Evolutionary conservation across 129 eudicot species (phyloP).

Genomic region (Flaveria robusta): DNA sequence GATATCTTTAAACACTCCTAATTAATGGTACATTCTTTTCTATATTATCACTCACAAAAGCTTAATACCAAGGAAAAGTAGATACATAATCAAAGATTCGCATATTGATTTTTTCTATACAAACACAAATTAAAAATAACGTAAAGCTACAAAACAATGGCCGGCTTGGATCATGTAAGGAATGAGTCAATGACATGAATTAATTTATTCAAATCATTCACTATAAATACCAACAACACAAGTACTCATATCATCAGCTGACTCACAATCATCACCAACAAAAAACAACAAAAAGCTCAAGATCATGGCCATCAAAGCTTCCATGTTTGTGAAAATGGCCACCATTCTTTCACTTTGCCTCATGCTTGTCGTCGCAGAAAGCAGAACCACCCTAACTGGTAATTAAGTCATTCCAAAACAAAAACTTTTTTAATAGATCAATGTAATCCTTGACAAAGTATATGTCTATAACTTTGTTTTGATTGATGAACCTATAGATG

Average conservation of each 20-base stretch:
- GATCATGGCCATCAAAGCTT: constrained; percentile 33
- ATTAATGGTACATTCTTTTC: no score
- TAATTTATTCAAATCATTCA: not conserved
- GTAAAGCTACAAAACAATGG: no score
- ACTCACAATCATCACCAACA: no score
- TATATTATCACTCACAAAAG: no score
- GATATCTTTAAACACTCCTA: no score
- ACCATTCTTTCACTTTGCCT: constrained; percentile 30
- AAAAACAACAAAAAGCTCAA: not conserved
- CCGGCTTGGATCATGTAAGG: no score
- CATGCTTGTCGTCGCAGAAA: constrained; percentile 23
- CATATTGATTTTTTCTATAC: no score
- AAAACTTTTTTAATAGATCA: not conserved
- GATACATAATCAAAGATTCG: no score
- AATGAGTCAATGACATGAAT: no score
- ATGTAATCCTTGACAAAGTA: not conserved
- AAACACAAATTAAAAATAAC: no score
- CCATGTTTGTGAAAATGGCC: constrained; percentile 28
- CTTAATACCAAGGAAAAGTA: no score
- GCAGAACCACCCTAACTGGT: constrained; percentile 23
- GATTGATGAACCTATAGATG: not conserved
- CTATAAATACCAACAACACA: not conserved
- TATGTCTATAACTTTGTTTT: not conserved
- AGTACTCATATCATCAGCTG: no score
- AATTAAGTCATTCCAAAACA: constrained; percentile 19